Evolutionary conservation across 2,329 filamentous ascomycete genomes (phyloP), one percentile per base, ranked within the genome.

Genomic region (Ascochyta rabiei): DNA sequence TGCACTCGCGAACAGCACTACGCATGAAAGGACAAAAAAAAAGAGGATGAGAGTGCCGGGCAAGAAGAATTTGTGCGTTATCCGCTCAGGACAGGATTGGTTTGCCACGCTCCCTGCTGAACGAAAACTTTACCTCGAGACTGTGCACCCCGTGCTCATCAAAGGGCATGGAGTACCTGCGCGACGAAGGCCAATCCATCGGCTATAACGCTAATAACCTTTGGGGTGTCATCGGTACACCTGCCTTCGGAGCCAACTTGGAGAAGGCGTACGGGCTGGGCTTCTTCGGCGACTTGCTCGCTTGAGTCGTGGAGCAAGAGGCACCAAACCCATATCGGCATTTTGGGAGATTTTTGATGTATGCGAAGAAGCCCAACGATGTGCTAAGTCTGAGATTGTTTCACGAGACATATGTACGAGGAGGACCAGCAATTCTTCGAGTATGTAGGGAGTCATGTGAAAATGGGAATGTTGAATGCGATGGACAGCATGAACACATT

Each of bases 1-100:
- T 7, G 8, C 7, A 13, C n/a, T 10, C 12, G 24, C 35, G 24
- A 21, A 9, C 18, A 35, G 24, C 23, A 33, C 23, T 33, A 24
- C 16, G 34, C 19, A 31, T 40, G 33, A 16, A 45, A 35, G 44
- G 46, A 33, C 3, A 15, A 39, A 19, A 6, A 38, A 46, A 2
- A 55, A 54, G 31, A 61, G 74, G 0, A 58, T 76, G 8, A 64
- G 63, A 16, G 67, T 81, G 3, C 52, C 66, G 0, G 76, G 77
- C 1, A 74, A 68, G 55, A 64, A 69, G 49, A 80, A 81, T 52
- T 67, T 80, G 4, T 69, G 72, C 28, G 67, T 80, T 15, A 80
- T 81, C 33, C 74, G 77, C 23, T 80, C 78, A 0, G 78, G 77
- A 0, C 79, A 81, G 56, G 78, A 80, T 53, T 81, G 77, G 78